Base-by-base conservation (phyloP, 306 rosid species). In the Prunus mira region DNA sequence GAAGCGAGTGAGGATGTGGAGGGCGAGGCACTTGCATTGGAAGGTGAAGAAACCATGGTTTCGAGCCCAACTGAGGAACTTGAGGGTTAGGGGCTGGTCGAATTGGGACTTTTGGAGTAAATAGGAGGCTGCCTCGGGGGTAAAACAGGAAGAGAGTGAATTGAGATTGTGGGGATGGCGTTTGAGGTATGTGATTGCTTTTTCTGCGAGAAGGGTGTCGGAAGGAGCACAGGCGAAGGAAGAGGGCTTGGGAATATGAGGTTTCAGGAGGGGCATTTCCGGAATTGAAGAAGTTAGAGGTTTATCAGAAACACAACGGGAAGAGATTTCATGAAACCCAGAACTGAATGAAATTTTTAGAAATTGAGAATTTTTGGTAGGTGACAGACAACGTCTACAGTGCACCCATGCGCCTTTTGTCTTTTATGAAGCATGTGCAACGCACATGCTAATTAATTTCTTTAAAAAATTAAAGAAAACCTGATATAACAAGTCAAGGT, bases 1-100 rank as follows among this genome's bases (percentile, higher is more conserved):
- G 88, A 90, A 89, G 73, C 91, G 91, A 47, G 93, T 85, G 86
- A 94, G 96, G 70, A 89, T 79, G 78, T 94, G 98, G 66, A 94
- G 87, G n/a, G 95, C 82, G n/a, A 94, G 80, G 81, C 93, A 90
- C 81, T 92, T 85, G 85, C 86, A 82, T 17, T 75, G 90, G 71
- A 82, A 81, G 51, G 86, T 87, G 82, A 91, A 75, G 87, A 94
- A 94, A 2, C 27, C 56, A 50, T 82, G 84, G 18, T 71, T 60
- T 11, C 86, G 83, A 19, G 95, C 97, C 97, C 95, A 92, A 19
- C 34, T 49, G 69, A 91, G 84, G 92, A 94, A 92, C 2, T 79
- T 88, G 63, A 90, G 79, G 76, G 79, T 83, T 24, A 82, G 65
- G 80, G 75, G 11, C 69, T 76, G 85, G 82, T 89, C 85, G 77